Evolutionary conservation across 2,329 filamentous ascomycete species (phyloP), one percentile per base, ranked within the genome.

Genomic region (Talaromyces sp.): DNA sequence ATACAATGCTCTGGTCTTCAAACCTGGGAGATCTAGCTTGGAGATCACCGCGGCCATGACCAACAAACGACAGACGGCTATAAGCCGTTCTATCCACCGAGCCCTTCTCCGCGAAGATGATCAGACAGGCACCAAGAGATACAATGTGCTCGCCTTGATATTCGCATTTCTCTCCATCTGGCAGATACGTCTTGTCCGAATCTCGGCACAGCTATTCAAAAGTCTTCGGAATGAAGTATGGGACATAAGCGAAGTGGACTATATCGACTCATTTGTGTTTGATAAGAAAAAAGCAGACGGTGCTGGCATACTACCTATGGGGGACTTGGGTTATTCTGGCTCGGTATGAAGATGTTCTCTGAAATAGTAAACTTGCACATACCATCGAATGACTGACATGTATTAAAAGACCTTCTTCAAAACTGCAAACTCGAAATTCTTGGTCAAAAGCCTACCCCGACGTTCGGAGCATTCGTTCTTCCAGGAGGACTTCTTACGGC

Each of bases 401-500:
- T 16, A 37, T 24, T 5, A 5, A n/a, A 14, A 86, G 77, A 90
- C 89, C 0, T 92, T 92, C 77, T 91, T 90, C 76, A 84, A 82
- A 4, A 92, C 90, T 0, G 76, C 80, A 3, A 85, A 92, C 69
- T 82, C 81, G n/a, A 85, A 85, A 68, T 92, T 86, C 71, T 82
- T 92, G 9, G 81, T 92, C 72, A 93, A 92, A 72, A 90, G 87
- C 1, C 78, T 93, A 0, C 89, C 90, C 0, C 83, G 89, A 1
- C 81, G 83, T 37, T 91, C 90, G 68, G 90, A 92, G 71, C 84
- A 91, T 72, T 82, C 83, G 1, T 92, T 91, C 77, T 91, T 92
- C 77, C 82, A 84, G 19, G 77, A 87, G 24, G 87, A 90, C 59
- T 79, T 92, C 22, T 77, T 91, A n/a, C 78, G 82, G 0, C 85